These are phyloP conservation scores for Protomyces macrosporus DNA, from an alignment of 1,139 yeast genomes.

Conservation along the genomic window DNA sequence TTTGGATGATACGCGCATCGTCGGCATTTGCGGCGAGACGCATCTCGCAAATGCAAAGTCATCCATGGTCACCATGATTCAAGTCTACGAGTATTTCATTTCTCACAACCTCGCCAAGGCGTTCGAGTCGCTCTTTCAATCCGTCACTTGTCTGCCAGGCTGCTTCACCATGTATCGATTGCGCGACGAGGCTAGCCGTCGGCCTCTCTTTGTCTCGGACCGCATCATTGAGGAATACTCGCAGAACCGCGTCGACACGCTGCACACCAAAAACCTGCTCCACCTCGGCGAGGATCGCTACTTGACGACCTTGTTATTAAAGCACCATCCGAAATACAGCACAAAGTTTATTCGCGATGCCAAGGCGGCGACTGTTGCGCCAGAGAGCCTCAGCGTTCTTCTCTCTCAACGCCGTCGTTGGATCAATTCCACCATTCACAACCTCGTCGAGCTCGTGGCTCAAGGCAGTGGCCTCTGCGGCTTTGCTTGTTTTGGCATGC, in stretches of 20 bases:
- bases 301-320: slow-evolving; percentile 42
- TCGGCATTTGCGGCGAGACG: slow-evolving; percentile 45
- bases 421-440: slow-evolving; percentile 46
- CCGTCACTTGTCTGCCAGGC: slow-evolving; percentile 45
- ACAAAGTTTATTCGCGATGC: slow-evolving; percentile 44
- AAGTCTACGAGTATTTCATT: slow-evolving; percentile 44
- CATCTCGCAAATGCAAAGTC: slow-evolving; percentile 40
- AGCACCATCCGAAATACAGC: slow-evolving; percentile 41
- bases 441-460: slow-evolving; percentile 39
- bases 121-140: slow-evolving; percentile 43
- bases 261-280: slow-evolving; percentile 43
- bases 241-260: slow-evolving; percentile 42
- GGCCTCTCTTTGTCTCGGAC: slow-evolving; percentile 43
- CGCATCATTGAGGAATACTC: slow-evolving; percentile 41
- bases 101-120: slow-evolving; percentile 45
- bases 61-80: slow-evolving; percentile 43
- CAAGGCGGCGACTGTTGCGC: slow-evolving; percentile 44
- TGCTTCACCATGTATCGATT: slow-evolving; percentile 44
- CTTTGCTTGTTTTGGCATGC: slow-evolving; percentile 45
- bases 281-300: slow-evolving; percentile 46
- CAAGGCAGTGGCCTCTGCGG: slow-evolving; percentile 42
- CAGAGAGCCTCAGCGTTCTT: slow-evolving; percentile 44
- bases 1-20: slow-evolving; percentile 40
- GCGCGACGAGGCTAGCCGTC: slow-evolving; percentile 38
- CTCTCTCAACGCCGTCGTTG: slow-evolving; percentile 46